These are phyloP conservation scores for Hyaloscypha hepaticicola DNA, from an alignment of 495 filamentous ascomycete genomes.

Conservation along the genomic window DNA sequence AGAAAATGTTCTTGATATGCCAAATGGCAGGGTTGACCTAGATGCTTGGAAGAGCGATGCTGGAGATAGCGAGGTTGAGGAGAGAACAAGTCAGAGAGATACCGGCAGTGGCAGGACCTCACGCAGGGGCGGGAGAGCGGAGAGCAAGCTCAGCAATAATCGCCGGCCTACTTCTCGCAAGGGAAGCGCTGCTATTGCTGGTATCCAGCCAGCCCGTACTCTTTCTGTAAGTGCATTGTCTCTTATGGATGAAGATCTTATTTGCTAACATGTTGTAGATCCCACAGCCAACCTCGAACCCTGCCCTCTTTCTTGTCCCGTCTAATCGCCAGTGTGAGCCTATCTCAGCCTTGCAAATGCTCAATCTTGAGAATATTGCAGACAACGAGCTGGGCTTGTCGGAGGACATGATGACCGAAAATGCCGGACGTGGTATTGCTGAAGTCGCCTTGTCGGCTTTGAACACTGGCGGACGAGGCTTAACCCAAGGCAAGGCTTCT, in stretches of 20 bases:
- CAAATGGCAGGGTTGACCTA: conserved; percentile 40
- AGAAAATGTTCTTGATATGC: conserved; percentile 80
- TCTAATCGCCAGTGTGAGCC: conserved; percentile 74
- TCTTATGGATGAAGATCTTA: not conserved
- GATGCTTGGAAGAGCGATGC: conserved; percentile 67
- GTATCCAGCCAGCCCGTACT: conserved; percentile 16
- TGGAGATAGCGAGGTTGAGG: conserved; percentile 58
- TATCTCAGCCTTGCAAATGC: conserved; percentile 80
- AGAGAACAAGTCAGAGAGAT: conserved; percentile 43
- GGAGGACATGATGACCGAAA: conserved; percentile 88
- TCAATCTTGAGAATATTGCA: conserved; percentile 86
- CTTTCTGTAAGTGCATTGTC: conserved; percentile 24
- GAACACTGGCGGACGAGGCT: conserved; percentile 49
- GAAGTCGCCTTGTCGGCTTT: conserved; percentile 70
- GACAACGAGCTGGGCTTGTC: conserved; percentile 79
- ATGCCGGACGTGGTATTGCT: conserved; percentile 83
- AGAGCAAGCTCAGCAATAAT: conserved; percentile 39
- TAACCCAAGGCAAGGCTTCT: conserved; percentile 37
- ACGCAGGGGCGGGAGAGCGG: conserved; percentile 49
- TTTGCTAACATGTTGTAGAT: conserved; percentile 17
- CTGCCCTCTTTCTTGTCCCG: conserved; percentile 48
- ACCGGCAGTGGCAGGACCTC: conserved; percentile 51
- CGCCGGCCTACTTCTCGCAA: conserved; percentile 61
- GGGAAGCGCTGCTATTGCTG: conserved; percentile 47
- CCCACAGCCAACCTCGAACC: conserved; percentile 23